Evolutionary conservation across 768 basidiomycete genomes (phyloP).

Genomic region (Suillus paluster): DNA sequence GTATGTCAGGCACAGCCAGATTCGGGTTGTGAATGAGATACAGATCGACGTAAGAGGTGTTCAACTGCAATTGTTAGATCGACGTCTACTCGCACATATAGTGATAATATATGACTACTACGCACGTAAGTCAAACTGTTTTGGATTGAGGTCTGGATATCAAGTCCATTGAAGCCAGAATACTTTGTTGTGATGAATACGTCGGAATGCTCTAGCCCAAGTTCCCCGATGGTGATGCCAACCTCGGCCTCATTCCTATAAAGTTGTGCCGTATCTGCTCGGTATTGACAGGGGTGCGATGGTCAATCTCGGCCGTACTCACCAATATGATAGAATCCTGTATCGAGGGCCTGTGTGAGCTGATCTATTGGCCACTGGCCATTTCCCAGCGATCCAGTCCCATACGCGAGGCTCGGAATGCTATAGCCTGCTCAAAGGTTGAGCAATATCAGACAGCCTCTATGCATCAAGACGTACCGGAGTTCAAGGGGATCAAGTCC

Average conservation of each 20-base stretch:
- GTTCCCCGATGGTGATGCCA: conserved; percentile 42
- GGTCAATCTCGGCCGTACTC: conserved; percentile 16
- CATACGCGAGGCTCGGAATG: conserved; percentile 59
- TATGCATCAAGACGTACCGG: conserved; percentile 43
- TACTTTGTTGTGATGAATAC: conserved; percentile 72
- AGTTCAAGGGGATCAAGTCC: conserved; percentile 58
- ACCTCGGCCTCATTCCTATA: conserved; percentile 65
- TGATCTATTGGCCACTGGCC: conserved; percentile 54
- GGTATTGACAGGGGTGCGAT: background rate
- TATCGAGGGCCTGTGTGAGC: conserved; percentile 64
- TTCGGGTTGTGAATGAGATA: conserved; percentile 70
- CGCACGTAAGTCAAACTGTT: conserved; percentile 61
- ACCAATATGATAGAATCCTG: conserved; percentile 71
- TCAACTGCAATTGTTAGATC: conserved; percentile 47
- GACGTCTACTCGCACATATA: background rate
- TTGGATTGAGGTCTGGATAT: conserved; percentile 57
- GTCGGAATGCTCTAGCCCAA: conserved; percentile 56
- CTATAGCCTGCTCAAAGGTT: conserved; percentile 39
- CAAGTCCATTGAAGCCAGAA: conserved; percentile 53
- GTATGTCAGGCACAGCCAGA: conserved; percentile 59
- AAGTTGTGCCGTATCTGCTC: conserved; percentile 59
- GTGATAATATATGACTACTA: conserved; percentile 6
- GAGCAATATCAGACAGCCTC: background rate
- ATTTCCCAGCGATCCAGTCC: conserved; percentile 67
- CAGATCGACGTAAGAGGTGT: conserved; percentile 66